Evolutionary conservation across 2,329 filamentous ascomycete species (phyloP), one percentile per base, ranked within the genome.

Genomic region (Nigrospora sphaerica): DNA sequence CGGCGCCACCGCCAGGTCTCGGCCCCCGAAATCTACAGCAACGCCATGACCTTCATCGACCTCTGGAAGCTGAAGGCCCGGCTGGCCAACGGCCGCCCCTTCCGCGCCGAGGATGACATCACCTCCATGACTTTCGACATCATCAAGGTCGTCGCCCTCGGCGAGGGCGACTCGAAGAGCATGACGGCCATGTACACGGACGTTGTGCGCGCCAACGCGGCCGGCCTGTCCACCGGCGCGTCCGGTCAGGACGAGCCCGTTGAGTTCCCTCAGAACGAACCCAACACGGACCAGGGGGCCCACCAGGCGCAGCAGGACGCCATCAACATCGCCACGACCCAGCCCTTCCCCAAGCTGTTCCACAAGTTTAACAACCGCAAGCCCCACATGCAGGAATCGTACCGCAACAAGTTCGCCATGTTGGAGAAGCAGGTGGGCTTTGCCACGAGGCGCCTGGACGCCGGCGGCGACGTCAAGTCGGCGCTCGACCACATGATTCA

Each of bases 91-190:
- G 59, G 57, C 1, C 50, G 57, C 5, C 59, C 63, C 2, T 67
- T 68, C 38, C 37, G 46, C 3, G 63, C 58, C 0, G 46, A 48
- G 9, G 46, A 52, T 4, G 65, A 68, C 46, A 42, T 68, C 12
- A 55, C 58, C 36, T 50, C 59, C 28, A 49, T 56, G 6, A 55
- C 61, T 1, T 55, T 65, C 5, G 64, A 67, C 46, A 60, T 61
- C 35, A 63, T 68, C 32, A 57, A 58, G 32, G 57, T 55, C 12
- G 59, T 58, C 9, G 57, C 64, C 0, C 61, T 67, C 45, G 62
- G 59, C 6, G 47, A 49, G 35, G 47, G 45, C 19, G 42, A 44
- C 33, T 39, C 39, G 23, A 42, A 44, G 34, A 52, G 50, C 45
- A 43, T 47, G 48, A 50, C 45, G 13, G 48, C 44, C 37, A 34